A percentile compares a stretch with the other conserved stretches of the same genome.
phyloP scores from a whole-genome alignment of 208 protist genomes.

The Wallacemonas sp. region DNA sequence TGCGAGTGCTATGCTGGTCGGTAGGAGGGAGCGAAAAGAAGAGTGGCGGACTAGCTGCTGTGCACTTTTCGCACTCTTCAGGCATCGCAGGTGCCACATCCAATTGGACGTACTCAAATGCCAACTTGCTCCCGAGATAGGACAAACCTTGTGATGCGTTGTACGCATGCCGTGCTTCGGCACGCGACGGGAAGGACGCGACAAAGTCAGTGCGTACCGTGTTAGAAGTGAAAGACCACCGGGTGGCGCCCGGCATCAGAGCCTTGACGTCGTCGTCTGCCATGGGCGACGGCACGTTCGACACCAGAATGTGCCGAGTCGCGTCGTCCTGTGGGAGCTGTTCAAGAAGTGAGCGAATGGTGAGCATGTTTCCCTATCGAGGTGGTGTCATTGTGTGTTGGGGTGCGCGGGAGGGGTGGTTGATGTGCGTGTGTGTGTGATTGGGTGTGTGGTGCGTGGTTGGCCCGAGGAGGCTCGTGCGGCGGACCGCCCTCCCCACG shows the following conservation, averaged over 20 bases:
- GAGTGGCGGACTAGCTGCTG: not conserved
- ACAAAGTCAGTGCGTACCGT: slow-evolving; percentile 32
- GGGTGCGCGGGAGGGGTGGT: no score
- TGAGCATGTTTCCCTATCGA: not conserved
- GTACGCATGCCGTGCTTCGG: slow-evolving; percentile 24
- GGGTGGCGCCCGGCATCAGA: slow-evolving; percentile 27
- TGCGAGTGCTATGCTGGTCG: not conserved
- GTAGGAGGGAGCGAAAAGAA: not conserved
- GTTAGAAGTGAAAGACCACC: slow-evolving; percentile 26
- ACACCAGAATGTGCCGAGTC: slow-evolving; percentile 31
- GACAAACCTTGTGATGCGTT: slow-evolving; percentile 11
- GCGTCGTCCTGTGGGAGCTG: slow-evolving; percentile 16
- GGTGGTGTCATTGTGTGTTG: no score
- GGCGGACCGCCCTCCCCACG: no score
- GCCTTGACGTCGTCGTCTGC: slow-evolving; percentile 26
- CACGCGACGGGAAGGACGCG: slow-evolving; percentile 25
- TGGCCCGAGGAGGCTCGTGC: no score
- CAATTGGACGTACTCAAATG: slow-evolving; percentile 11
- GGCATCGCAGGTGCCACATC: not conserved
- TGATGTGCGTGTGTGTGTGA: not conserved
- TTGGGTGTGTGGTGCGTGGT: not conserved
- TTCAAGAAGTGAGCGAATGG: not conserved
- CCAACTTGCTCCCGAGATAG: slow-evolving; percentile 20
- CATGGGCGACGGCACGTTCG: slow-evolving; percentile 41
- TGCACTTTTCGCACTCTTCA: not conserved